Percentiles rank a stretch among this genome's conserved stretches.
These are phyloP conservation scores for Warburgia ugandensis DNA, from an alignment of 164 flowering plant genomes.

Conservation along the genomic window DNA sequence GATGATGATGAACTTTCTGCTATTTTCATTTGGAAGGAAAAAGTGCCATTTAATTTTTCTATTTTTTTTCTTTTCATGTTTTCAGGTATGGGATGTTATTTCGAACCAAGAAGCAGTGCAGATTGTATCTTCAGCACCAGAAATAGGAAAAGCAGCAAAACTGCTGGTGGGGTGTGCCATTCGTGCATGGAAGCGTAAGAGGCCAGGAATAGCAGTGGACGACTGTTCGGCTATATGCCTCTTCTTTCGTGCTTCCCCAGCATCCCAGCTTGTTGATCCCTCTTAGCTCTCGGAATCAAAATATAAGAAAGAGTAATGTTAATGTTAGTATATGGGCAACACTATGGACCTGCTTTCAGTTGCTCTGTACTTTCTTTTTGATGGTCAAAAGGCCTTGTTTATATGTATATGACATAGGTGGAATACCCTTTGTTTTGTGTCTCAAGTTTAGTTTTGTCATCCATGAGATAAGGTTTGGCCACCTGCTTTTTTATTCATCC, in stretches of 20 bases:
- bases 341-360: not conserved
- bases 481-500: no score
- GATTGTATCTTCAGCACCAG: conserved; percentile 58
- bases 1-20: no score
- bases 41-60: not conserved
- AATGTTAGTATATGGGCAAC: not conserved
- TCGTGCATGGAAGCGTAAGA: conserved; percentile 70
- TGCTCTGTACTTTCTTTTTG: no score
- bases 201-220: conserved; percentile 61
- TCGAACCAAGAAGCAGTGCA: conserved; percentile 86
- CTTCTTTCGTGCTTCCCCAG: conserved; percentile 51
- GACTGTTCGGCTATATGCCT: conserved; percentile 94
- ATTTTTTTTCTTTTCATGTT: not conserved
- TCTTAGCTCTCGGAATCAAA: not conserved
- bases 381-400: no score
- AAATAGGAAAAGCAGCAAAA: conserved; percentile 65
- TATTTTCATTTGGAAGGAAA: not conserved
- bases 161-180: conserved; percentile 59
- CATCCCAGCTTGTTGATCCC: conserved; percentile 11
- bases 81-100: conserved; percentile 95
- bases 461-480: no score
- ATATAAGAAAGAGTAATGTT: conserved; percentile 14
- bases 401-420: not conserved
- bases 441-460: no score
- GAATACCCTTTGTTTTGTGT: no score